A percentile compares a stretch with the other conserved stretches of the same genome.
phyloP scores from a whole-genome alignment of 2,329 filamentous ascomycete species.

The Calonectria leucothoes region DNA sequence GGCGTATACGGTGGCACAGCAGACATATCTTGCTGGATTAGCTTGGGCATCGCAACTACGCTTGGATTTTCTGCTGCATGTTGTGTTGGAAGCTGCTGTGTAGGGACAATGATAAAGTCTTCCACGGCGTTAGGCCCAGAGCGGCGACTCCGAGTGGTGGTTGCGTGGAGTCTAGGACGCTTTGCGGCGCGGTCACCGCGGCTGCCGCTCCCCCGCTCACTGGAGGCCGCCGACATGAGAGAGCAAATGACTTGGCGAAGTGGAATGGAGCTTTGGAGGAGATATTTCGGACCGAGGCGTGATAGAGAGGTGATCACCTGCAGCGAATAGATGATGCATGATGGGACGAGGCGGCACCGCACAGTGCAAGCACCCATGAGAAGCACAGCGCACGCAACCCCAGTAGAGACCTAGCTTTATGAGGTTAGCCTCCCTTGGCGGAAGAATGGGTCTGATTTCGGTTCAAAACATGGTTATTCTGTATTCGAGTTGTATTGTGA shows the following conservation, averaged over 20 bases:
- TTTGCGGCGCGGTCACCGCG: not conserved
- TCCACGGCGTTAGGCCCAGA: not conserved
- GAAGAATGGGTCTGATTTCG: not conserved
- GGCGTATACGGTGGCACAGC: not conserved
- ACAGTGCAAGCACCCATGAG: not conserved
- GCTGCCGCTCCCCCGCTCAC: not conserved
- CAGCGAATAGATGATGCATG: not conserved
- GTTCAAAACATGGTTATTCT: not conserved
- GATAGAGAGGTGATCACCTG: not conserved
- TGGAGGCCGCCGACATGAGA: not conserved
- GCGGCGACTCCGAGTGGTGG: not conserved
- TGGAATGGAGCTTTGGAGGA: not conserved
- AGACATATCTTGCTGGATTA: not conserved
- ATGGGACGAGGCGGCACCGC: not conserved
- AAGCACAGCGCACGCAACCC: not conserved
- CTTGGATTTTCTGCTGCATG: not conserved
- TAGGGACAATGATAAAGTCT: not conserved
- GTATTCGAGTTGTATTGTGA: not conserved
- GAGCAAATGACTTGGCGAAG: not conserved
- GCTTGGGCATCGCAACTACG: not conserved
- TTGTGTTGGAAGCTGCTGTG: not conserved
- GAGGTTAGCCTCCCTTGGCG: not conserved
- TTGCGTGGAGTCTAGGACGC: not conserved
- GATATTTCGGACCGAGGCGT: not conserved
- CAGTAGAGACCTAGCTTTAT: not conserved